These are phyloP conservation scores for Graphilbum sp. DNA, from an alignment of 2,329 filamentous ascomycete species.

Conservation along the genomic window DNA sequence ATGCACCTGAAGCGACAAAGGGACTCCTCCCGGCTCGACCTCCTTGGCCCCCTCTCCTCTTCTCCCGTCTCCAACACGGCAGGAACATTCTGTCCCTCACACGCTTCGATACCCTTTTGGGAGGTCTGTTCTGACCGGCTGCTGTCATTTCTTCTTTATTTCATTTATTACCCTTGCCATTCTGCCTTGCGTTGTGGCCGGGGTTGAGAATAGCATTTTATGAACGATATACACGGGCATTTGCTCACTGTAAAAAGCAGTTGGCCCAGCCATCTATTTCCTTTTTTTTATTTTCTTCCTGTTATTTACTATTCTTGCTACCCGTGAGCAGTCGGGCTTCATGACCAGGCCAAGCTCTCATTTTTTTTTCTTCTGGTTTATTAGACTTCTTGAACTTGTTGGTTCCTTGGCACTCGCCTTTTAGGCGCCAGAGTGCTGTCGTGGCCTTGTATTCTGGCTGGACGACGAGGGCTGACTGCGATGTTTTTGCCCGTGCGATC, in stretches of 20 bases:
- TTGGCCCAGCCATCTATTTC: conserved; percentile 5
- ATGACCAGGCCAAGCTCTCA: background rate
- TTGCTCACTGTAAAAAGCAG: background rate
- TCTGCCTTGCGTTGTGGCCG: background rate
- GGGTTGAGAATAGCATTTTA: background rate
- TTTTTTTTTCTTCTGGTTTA: background rate
- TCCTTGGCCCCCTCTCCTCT: conserved; percentile 11
- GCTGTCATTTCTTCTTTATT: conserved; percentile 7
- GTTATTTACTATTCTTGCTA: conserved; percentile 4
- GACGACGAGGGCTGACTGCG: too few relatives aligned
- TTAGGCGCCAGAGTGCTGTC: too few relatives aligned
- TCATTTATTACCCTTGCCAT: conserved; percentile 1
- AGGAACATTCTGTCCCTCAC: conserved; percentile 9
- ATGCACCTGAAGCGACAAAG: background rate
- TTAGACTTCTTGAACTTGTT: background rate
- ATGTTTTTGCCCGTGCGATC: too few relatives aligned
- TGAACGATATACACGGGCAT: conserved; percentile 6
- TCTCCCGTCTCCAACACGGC: conserved; percentile 5
- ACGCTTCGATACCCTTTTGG: conserved; percentile 29
- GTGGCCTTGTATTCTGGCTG: too few relatives aligned
- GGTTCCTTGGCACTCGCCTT: background rate
- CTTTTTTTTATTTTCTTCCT: conserved; percentile 3
- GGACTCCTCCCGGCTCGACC: conserved; percentile 1
- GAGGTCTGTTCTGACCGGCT: conserved; percentile 16
- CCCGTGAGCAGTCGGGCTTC: too few relatives aligned